Conservation (phyloP, 306 rosid species). For the Cucurbita maxima region DNA sequence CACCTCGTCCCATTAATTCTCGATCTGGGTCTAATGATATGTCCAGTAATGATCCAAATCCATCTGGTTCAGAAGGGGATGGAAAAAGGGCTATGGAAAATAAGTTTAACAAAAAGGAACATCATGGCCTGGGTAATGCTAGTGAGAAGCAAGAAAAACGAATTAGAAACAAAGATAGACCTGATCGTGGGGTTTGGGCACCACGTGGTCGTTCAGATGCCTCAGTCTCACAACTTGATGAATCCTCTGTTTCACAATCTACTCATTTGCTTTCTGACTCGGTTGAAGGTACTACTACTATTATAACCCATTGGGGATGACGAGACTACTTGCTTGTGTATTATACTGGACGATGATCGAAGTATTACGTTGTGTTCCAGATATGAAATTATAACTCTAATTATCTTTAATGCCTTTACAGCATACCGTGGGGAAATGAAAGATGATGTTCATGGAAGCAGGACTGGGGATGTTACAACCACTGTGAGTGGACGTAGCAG, state of each 20-base stretch:
- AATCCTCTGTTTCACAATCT: conserved; percentile 32
- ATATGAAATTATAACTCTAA: conserved; percentile 7
- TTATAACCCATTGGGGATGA: not conserved
- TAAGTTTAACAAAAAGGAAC: conserved; percentile 45
- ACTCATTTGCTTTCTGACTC: conserved; percentile 32
- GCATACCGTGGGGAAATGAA: conserved; percentile 24
- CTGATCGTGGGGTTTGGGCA: conserved; percentile 97
- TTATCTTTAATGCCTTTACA: conserved; percentile 13
- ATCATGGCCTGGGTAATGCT: conserved; percentile 28
- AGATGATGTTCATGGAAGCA: conserved; percentile 35
- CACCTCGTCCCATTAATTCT: conserved; percentile 26
- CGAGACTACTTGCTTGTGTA: not conserved
- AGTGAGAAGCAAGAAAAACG: conserved; percentile 70
- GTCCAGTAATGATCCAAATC: conserved; percentile 31
- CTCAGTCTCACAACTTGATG: conserved; percentile 34
- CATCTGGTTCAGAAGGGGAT: conserved; percentile 44
- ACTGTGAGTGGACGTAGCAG: conserved; percentile 37
- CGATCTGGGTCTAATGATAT: conserved; percentile 38
- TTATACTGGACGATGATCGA: not conserved
- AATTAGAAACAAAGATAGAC: conserved; percentile 86
- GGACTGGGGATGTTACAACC: conserved; percentile 32
- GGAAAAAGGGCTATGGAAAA: conserved; percentile 35
- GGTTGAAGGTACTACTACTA: conserved; percentile 42
- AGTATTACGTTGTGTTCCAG: not conserved
- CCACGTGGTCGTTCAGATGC: conserved; percentile 75